Evolutionary conservation across 2,329 filamentous ascomycete species (phyloP).

Genomic region (Purpureocillium lavendulum): DNA sequence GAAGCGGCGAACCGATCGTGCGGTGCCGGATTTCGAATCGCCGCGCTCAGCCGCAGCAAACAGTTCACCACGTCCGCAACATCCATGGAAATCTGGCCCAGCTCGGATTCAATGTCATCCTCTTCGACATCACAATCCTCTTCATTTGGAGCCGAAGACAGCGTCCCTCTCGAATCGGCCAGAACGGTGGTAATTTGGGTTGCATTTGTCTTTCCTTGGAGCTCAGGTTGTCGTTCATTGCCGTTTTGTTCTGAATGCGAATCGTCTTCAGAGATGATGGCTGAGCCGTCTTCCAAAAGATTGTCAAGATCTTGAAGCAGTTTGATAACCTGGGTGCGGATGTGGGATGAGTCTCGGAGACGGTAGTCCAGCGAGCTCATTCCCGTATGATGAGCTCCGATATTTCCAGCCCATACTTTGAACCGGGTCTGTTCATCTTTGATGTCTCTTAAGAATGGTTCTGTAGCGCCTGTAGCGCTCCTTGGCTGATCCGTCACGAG

Average conservation of each 20-base stretch:
- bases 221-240: no score
- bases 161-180: no score
- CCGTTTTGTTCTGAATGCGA: background rate
- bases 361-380: conserved; percentile 10
- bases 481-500: no score
- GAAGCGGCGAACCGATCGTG: conserved; percentile 21
- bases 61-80: conserved; percentile 18
- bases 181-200: no score
- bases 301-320: conserved; percentile 9
- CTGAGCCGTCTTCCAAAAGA: no score
- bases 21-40: conserved; percentile 25
- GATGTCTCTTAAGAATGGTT: background rate
- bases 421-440: conserved; percentile 8
- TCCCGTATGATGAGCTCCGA: conserved; percentile 9
- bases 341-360: conserved; percentile 10
- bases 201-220: no score
- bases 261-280: conserved; percentile 4
- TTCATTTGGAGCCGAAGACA: no score
- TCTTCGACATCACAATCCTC: no score
- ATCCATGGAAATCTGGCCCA: conserved; percentile 10
- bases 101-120: conserved; percentile 8
- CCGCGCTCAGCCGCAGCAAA: conserved; percentile 25
- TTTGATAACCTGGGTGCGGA: conserved; percentile 11
- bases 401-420: conserved; percentile 13
- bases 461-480: no score